Evolutionary conservation across 805 yeast genomes (phyloP).

Genomic region (Kodamaea kaohsiungensis): DNA sequence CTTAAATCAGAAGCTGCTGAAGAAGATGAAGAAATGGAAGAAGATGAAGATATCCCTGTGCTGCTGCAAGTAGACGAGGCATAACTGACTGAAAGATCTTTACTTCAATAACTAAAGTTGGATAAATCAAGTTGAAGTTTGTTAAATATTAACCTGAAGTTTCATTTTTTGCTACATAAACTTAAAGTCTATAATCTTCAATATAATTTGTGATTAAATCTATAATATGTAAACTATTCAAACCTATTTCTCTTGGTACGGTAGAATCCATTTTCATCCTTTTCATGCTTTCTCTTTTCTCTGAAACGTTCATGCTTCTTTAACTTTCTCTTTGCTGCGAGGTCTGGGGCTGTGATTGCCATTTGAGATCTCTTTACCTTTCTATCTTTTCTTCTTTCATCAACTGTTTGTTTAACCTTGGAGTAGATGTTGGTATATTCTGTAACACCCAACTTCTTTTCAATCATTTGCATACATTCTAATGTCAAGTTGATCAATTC

Average conservation of each 20-base stretch:
- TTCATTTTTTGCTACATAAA: no score
- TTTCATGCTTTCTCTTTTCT: constrained; percentile 73
- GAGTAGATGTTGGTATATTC: constrained; percentile 63
- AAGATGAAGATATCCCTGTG: constrained; percentile 1
- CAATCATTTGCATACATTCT: constrained; percentile 70
- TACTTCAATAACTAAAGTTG: no score
- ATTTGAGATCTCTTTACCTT: constrained; percentile 72
- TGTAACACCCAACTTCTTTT: constrained; percentile 68
- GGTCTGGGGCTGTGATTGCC: constrained; percentile 76
- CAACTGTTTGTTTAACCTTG: constrained; percentile 61
- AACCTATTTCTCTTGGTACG: constrained; percentile 57
- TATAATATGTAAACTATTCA: constrained; percentile 9
- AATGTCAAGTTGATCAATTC: constrained; percentile 55
- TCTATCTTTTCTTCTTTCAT: constrained; percentile 70
- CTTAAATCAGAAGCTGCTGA: constrained; percentile 8
- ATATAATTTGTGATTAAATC: not conserved
- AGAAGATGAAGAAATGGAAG: constrained; percentile 4
- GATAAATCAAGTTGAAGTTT: no score
- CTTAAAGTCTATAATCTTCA: no score
- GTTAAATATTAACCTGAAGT: no score
- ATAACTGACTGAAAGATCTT: no score
- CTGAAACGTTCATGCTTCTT: constrained; percentile 73
- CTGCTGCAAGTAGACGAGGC: constrained; percentile 7
- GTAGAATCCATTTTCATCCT: constrained; percentile 76
- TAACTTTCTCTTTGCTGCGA: constrained; percentile 75